Evolutionary conservation across 208 protist genomes (phyloP).

Genomic region (Porcisia deanei): DNA sequence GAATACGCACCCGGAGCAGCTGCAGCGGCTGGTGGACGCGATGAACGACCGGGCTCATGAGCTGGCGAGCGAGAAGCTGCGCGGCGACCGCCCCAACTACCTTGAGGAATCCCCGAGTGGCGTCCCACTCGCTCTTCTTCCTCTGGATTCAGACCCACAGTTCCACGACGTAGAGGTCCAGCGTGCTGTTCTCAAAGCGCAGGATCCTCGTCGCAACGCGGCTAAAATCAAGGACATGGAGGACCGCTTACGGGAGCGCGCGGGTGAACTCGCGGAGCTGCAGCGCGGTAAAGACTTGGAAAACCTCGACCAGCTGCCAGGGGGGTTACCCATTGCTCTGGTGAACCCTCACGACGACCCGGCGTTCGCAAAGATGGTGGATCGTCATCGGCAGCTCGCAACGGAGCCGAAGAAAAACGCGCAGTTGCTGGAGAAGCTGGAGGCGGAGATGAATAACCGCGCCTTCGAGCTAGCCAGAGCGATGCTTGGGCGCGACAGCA

Average conservation of each 20-base stretch:
- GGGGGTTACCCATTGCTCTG: conserved; percentile 55
- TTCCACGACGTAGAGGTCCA: conserved; percentile 71
- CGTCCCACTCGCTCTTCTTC: conserved; percentile 64
- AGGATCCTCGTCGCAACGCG: conserved; percentile 64
- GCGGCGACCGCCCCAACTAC: conserved; percentile 59
- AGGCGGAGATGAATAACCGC: conserved; percentile 71
- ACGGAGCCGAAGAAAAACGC: conserved; percentile 47
- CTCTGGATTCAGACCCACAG: conserved; percentile 58
- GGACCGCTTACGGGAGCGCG: conserved; percentile 58
- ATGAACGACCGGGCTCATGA: conserved; percentile 73
- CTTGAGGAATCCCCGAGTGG: conserved; percentile 52
- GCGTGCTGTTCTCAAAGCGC: conserved; percentile 55
- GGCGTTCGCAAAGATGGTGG: conserved; percentile 56
- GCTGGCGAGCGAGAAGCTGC: conserved; percentile 56
- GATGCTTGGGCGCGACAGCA: conserved; percentile 48
- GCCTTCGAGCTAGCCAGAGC: conserved; percentile 58
- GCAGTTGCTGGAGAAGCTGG: conserved; percentile 37
- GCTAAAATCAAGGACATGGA: conserved; percentile 70
- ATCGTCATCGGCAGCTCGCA: conserved; percentile 50
- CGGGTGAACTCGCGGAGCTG: conserved; percentile 60
- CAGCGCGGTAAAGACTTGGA: conserved; percentile 63
- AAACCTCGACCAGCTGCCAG: conserved; percentile 55
- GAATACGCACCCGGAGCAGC: conserved; percentile 25
- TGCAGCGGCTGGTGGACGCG: conserved; percentile 41
- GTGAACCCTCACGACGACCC: conserved; percentile 61